Percentiles rank a stretch among this genome's conserved stretches.
phyloP scores from a whole-genome alignment of 2,329 filamentous ascomycete species.

The Thermomyces lanuginosus region DNA sequence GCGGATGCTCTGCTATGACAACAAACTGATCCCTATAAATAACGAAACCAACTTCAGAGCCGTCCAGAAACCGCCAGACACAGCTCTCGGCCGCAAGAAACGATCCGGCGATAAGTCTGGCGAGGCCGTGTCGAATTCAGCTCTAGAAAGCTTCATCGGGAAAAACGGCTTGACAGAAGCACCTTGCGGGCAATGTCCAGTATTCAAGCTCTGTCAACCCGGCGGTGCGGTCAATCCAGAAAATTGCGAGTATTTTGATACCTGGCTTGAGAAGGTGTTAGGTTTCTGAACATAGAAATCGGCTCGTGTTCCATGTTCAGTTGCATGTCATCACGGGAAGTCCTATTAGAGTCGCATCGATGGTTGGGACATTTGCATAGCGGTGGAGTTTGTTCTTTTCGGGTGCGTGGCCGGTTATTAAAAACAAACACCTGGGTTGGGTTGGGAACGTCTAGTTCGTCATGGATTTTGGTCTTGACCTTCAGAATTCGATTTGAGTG shows the following conservation, averaged over 20 bases:
- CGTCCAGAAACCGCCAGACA: conserved; percentile 24
- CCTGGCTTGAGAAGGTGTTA: conserved; percentile 48
- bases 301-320: conserved; percentile 4
- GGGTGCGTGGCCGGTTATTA: background rate
- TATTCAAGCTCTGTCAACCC: conserved; percentile 82
- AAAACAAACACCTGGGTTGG: too few relatives aligned
- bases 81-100: conserved; percentile 19
- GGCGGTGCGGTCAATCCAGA: conserved; percentile 78
- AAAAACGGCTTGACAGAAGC: conserved; percentile 70
- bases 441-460: background rate
- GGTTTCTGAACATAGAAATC: conserved; percentile 15
- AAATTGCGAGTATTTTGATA: conserved; percentile 80
- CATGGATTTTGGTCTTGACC: too few relatives aligned
- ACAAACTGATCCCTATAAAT: conserved; percentile 51
- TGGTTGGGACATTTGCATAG: conserved; percentile 16
- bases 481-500: too few relatives aligned
- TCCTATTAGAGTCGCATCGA: too few relatives aligned
- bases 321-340: too few relatives aligned
- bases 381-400: conserved; percentile 18
- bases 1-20: conserved; percentile 78
- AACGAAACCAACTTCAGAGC: conserved; percentile 35
- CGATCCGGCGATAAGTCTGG: too few relatives aligned
- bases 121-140: conserved; percentile 15
- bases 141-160: conserved; percentile 27
- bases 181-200: conserved; percentile 81